A percentile compares a stretch with the other conserved stretches of the same genome.
Conservation (phyloP, 805 yeast genomes). For the Metschnikowia hibisci region DNA sequence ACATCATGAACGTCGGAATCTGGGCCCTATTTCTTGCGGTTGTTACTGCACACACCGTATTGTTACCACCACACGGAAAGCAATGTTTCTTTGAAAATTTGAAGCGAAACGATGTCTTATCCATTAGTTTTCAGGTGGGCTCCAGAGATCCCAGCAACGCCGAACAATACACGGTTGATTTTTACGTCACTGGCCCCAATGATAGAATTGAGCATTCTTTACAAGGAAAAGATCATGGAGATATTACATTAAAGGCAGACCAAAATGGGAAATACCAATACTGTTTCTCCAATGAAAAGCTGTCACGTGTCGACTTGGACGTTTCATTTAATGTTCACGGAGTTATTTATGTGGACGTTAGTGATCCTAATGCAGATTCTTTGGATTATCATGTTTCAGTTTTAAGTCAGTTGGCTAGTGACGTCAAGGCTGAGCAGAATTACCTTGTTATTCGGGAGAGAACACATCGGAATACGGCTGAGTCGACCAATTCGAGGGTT, state of each 20-base stretch:
- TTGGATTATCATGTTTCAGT: conserved; percentile 80
- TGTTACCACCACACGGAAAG: conserved; percentile 77
- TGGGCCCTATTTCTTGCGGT: conserved; percentile 18
- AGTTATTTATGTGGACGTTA: conserved; percentile 76
- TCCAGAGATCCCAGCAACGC: conserved; percentile 73
- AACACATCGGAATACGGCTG: conserved; percentile 97
- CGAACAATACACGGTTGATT: conserved; percentile 64
- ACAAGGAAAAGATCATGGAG: conserved; percentile 73
- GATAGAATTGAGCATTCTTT: conserved; percentile 49
- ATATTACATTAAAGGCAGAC: conserved; percentile 61
- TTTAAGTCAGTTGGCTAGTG: conserved; percentile 71
- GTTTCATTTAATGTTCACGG: conserved; percentile 96
- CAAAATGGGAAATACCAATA: conserved; percentile 72
- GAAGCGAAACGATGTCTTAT: conserved; percentile 78
- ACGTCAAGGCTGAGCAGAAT: conserved; percentile 87
- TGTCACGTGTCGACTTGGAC: conserved; percentile 72
- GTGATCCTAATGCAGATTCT: conserved; percentile 70
- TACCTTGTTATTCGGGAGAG: conserved; percentile 95
- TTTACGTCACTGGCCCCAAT: conserved; percentile 42
- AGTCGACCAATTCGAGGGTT: conserved; percentile 92
- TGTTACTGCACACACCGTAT: conserved; percentile 69
- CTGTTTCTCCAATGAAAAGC: conserved; percentile 88
- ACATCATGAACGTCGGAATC: conserved; percentile 13
- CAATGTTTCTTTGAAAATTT: conserved; percentile 85
- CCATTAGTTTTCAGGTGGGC: conserved; percentile 90